Evolutionary conservation across 2,329 filamentous ascomycete genomes (phyloP).

Genomic region (Alternaria conjuncta): DNA sequence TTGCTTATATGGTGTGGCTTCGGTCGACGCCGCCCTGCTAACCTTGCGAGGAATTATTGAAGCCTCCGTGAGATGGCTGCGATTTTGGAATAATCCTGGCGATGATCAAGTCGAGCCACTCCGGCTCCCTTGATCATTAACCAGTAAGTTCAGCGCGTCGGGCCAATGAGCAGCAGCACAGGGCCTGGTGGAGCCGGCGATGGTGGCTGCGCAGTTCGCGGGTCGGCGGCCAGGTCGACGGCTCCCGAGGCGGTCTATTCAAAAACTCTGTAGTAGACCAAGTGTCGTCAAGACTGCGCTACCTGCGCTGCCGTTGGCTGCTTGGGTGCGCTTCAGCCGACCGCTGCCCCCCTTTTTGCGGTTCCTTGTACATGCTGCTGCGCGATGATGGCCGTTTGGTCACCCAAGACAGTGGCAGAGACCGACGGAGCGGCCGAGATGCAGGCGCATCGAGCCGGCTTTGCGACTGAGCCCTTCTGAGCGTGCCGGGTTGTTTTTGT

Average conservation of each 20-base stretch:
- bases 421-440: conserved; percentile 23
- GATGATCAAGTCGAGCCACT: conserved; percentile 42
- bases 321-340: conserved; percentile 26
- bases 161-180: conserved; percentile 27
- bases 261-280: conserved; percentile 12
- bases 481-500: conserved; percentile 4
- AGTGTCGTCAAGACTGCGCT: conserved; percentile 11
- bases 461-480: conserved; percentile 3
- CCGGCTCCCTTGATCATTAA: conserved; percentile 30
- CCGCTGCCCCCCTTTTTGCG: conserved; percentile 20
- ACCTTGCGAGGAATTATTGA: conserved; percentile 34
- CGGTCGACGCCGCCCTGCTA: conserved; percentile 38
- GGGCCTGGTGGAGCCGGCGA: conserved; percentile 16
- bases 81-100: conserved; percentile 38
- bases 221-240: conserved; percentile 10
- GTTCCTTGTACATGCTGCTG: conserved; percentile 5
- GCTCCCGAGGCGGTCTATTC: conserved; percentile 14
- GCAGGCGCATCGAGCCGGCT: conserved; percentile 13
- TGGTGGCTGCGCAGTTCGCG: conserved; percentile 29
- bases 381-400: conserved; percentile 12
- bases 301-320: conserved; percentile 16
- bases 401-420: conserved; percentile 18
- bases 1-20: conserved; percentile 34
- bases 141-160: conserved; percentile 14
- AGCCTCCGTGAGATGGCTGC: conserved; percentile 22